phyloP scores from a whole-genome alignment of 148 eudicot genomes.

The Pouteria glomerata region DNA sequence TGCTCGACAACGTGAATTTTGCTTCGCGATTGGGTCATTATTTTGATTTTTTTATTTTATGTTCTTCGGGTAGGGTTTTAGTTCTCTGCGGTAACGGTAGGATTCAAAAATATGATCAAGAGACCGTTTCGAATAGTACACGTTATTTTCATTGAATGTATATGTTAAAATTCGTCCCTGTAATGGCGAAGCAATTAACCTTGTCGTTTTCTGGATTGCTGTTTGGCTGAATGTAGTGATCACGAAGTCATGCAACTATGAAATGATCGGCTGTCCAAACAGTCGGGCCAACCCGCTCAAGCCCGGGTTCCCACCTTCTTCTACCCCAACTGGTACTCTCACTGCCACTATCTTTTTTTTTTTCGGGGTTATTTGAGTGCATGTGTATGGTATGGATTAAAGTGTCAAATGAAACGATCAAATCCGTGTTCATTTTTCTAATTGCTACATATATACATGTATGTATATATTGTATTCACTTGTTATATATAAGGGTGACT shows the following conservation, averaged over 20 bases:
- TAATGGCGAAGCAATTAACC: background rate
- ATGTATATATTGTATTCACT: background rate
- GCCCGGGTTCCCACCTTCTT: background rate
- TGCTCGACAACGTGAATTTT: constrained; percentile 7
- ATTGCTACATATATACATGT: background rate
- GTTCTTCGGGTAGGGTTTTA: background rate
- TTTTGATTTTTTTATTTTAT: background rate
- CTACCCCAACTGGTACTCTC: constrained; percentile 11
- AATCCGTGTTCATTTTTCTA: too few species aligned
- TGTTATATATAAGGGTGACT: background rate
- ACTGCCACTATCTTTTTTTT: background rate
- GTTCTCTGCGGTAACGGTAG: background rate
- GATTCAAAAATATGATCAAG: background rate
- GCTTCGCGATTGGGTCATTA: background rate
- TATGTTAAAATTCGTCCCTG: background rate
- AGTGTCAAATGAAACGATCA: background rate
- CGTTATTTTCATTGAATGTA: background rate
- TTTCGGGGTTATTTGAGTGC: background rate
- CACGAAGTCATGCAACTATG: constrained; percentile 19
- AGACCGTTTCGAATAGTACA: background rate
- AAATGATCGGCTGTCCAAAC: background rate
- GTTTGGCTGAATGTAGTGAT: constrained; percentile 5
- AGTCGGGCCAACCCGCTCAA: background rate
- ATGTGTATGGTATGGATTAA: background rate
- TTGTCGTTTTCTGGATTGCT: background rate